Conservation (phyloP, 768 basidiomycete genomes). For the Tylopilus sp. region DNA sequence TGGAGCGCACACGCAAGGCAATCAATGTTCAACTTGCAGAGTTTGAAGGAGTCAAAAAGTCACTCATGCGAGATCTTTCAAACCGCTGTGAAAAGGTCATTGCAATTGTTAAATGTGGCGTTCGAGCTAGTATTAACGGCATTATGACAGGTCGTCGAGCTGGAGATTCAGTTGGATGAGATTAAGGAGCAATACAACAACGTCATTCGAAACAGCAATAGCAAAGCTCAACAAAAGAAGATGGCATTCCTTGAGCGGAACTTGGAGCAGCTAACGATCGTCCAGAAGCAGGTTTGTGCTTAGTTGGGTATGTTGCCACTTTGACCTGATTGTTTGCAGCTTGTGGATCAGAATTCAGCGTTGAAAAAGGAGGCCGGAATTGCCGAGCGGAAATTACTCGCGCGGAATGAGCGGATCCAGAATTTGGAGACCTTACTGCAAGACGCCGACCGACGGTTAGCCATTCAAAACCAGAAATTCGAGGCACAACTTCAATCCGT, state of each 20-base stretch:
- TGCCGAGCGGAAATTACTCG: constrained; percentile 93
- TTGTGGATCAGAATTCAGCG: constrained; percentile 96
- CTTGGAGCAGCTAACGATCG: constrained; percentile 88
- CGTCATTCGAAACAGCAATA: constrained; percentile 96
- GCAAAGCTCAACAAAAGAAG: constrained; percentile 98
- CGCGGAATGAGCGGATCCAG: constrained; percentile 96
- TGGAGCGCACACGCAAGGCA: constrained; percentile 93
- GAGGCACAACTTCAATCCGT: constrained; percentile 90
- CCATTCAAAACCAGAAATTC: constrained; percentile 94
- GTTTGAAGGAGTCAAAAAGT: constrained; percentile 98
- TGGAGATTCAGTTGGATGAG: constrained; percentile 98
- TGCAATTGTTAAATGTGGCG: constrained; percentile 8
- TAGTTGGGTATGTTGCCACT: not conserved
- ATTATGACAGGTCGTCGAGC: constrained; percentile 81
- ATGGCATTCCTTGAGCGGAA: constrained; percentile 98
- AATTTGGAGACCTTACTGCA: constrained; percentile 91
- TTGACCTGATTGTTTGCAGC: constrained; percentile 44
- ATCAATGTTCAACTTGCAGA: constrained; percentile 98
- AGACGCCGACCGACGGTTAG: constrained; percentile 89
- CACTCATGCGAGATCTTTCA: constrained; percentile 96
- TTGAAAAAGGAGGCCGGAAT: constrained; percentile 97
- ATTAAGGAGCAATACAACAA: constrained; percentile 99
- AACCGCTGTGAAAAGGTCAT: constrained; percentile 98
- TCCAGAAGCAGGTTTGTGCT: constrained; percentile 87
- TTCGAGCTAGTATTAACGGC: constrained; percentile 10